Evolutionary conservation across 345 rosid genomes (phyloP).

Genomic region (Passiflora organensis): DNA sequence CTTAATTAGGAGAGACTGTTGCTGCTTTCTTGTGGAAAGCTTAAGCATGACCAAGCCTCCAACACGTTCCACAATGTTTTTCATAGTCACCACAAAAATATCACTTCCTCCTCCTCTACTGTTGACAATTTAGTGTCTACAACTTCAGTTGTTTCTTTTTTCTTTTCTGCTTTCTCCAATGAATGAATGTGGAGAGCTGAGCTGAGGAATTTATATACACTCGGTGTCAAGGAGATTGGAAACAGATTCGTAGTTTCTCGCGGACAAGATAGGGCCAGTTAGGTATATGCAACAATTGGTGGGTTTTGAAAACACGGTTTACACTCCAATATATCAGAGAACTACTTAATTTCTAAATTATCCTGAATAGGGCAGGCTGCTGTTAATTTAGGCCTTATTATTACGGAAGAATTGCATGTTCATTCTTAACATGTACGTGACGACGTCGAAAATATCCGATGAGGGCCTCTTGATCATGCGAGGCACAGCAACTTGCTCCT

Average conservation of each 20-base stretch:
- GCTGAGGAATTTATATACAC: background rate
- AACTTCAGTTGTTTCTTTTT: background rate
- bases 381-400: too few relatives aligned
- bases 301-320: slow-evolving; percentile 15
- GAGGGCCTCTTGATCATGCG: too few relatives aligned
- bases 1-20: slow-evolving; percentile 3
- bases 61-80: slow-evolving; percentile 5
- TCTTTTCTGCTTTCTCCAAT: background rate
- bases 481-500: too few relatives aligned
- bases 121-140: background rate
- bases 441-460: too few relatives aligned
- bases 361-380: too few relatives aligned
- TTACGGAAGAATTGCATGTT: too few relatives aligned
- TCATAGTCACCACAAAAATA: background rate
- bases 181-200: slow-evolving; percentile 2
- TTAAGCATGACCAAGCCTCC: slow-evolving; percentile 23
- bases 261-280: slow-evolving; percentile 12
- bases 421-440: too few relatives aligned
- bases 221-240: slow-evolving; percentile 7
- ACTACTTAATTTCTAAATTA: too few relatives aligned
- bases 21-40: slow-evolving; percentile 25
- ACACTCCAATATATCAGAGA: background rate
- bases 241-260: slow-evolving; percentile 11
- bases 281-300: background rate
- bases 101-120: too few relatives aligned